Evolutionary conservation across 192 early-diverging fungal genomes (phyloP).

Genomic region (Rhizophlyctis rosea): DNA sequence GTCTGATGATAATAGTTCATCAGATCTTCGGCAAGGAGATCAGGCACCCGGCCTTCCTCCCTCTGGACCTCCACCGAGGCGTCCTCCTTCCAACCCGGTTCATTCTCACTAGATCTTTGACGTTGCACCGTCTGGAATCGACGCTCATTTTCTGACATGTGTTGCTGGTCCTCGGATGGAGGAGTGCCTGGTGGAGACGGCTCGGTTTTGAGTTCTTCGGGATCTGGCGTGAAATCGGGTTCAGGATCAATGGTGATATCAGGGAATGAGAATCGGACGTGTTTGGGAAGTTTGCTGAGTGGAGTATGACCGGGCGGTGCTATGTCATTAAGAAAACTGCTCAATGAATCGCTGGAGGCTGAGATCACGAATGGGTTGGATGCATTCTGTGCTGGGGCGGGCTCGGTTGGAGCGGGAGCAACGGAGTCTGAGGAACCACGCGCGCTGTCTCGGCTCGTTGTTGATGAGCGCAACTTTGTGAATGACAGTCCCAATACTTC

Average conservation of each 20-base stretch:
- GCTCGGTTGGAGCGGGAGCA: no score
- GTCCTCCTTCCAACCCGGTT: neutral
- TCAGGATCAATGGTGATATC: conserved; percentile 31
- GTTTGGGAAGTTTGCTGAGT: conserved; percentile 9
- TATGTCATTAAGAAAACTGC: neutral
- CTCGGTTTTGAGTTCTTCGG: conserved; percentile 8
- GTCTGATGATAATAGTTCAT: neutral
- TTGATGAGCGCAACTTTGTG: neutral
- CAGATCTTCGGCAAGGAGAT: neutral
- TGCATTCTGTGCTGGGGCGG: neutral
- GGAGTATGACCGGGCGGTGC: neutral
- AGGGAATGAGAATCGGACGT: conserved; percentile 36
- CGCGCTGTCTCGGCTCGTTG: no score
- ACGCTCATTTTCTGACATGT: neutral
- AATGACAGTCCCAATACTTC: conserved; percentile 3
- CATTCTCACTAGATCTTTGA: no score
- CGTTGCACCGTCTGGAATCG: neutral
- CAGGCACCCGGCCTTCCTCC: no score
- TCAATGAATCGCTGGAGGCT: neutral
- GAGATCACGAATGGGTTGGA: neutral
- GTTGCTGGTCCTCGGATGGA: neutral
- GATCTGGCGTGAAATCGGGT: conserved; percentile 7
- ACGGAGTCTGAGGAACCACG: no score
- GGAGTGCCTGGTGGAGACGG: neutral
- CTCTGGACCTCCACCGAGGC: no score